Conservation (phyloP, 2,329 filamentous ascomycete genomes). For the Verticillium tricorpus region DNA sequence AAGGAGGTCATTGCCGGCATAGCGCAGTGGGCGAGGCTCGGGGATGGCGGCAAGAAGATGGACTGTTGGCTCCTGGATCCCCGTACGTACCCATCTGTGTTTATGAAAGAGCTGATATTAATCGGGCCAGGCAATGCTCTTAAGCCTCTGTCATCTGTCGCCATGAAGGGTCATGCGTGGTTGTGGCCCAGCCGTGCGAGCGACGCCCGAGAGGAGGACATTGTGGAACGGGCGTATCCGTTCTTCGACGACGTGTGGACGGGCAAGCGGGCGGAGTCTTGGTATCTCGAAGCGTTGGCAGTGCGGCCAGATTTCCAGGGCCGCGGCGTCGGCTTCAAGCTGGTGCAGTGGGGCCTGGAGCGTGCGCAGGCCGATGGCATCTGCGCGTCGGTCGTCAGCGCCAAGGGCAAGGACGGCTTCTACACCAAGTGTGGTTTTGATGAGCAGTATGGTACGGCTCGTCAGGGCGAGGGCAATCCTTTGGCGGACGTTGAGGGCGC, state of each 20-base stretch:
- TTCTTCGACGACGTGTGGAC: conserved; percentile 20
- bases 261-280: conserved; percentile 24
- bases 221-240: conserved; percentile 16
- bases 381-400: conserved; percentile 32
- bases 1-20: conserved; percentile 16
- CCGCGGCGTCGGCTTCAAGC: conserved; percentile 25
- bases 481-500: background rate
- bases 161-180: conserved; percentile 7
- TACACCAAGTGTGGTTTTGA: conserved; percentile 19
- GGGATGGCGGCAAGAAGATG: conserved; percentile 11
- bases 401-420: conserved; percentile 32
- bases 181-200: conserved; percentile 18
- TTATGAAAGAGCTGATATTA: background rate
- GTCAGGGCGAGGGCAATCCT: conserved; percentile 1
- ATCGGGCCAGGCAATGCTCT: conserved; percentile 14
- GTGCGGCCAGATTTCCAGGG: conserved; percentile 34
- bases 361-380: conserved; percentile 28
- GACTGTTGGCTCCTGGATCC: conserved; percentile 14
- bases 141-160: conserved; percentile 7
- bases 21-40: conserved; percentile 18
- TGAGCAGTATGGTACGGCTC: background rate
- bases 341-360: conserved; percentile 37
- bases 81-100: conserved; percentile 8
- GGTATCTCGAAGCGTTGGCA: conserved; percentile 31
- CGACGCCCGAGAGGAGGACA: conserved; percentile 13